Conservation (phyloP, 2,329 filamentous ascomycete species). For the Paecilomyces sp. region DNA sequence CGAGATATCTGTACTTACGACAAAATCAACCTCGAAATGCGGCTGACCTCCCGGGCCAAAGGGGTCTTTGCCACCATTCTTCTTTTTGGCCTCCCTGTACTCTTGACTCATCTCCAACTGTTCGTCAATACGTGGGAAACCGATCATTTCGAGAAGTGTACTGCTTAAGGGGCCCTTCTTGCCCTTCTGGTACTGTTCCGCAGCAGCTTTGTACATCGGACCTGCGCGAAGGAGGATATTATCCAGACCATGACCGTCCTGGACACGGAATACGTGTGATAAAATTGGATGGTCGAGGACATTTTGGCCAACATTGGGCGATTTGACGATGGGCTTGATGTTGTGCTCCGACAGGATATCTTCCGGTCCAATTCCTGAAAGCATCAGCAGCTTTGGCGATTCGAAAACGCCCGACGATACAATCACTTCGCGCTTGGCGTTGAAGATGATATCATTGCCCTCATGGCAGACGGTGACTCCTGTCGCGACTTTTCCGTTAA, state of each 20-base stretch:
- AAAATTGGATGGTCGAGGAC: slow-evolving; percentile 32
- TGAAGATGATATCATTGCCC: slow-evolving; percentile 37
- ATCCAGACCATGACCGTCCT: slow-evolving; percentile 35
- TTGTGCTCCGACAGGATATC: slow-evolving; percentile 14
- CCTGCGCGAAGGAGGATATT: slow-evolving; percentile 31
- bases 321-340: slow-evolving; percentile 24
- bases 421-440: slow-evolving; percentile 41
- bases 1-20: slow-evolving; percentile 17
- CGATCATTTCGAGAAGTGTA: slow-evolving; percentile 42
- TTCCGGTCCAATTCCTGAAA: slow-evolving; percentile 40
- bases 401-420: slow-evolving; percentile 46
- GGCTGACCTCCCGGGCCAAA: slow-evolving; percentile 51
- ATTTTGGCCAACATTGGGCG: slow-evolving; percentile 19
- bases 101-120: slow-evolving; percentile 38
- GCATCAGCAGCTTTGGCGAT: slow-evolving; percentile 45
- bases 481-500: slow-evolving; percentile 36
- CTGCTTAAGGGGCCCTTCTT: slow-evolving; percentile 32
- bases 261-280: slow-evolving; percentile 34
- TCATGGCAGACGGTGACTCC: slow-evolving; percentile 42
- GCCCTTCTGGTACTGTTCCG: slow-evolving; percentile 31
- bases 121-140: slow-evolving; percentile 51
- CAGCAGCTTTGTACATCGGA: slow-evolving; percentile 21
- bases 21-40: slow-evolving; percentile 56
- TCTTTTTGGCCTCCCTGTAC: slow-evolving; percentile 36
- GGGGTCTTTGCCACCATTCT: slow-evolving; percentile 40